Evolutionary conservation across 192 early-diverging fungal genomes (phyloP).

Genomic region (Coemansia sp.): DNA sequence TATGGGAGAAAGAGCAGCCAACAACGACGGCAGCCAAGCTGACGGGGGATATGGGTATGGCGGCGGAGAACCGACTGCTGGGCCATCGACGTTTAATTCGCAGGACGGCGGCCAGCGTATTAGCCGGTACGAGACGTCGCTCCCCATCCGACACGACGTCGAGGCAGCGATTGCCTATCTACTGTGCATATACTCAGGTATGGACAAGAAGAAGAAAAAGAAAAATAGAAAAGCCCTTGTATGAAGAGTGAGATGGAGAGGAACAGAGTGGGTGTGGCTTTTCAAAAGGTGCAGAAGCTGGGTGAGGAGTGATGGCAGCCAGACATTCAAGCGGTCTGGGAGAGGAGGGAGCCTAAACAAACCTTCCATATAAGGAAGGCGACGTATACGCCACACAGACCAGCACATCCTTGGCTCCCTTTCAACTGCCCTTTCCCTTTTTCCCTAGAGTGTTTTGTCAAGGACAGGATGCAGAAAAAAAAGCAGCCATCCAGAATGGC

Average conservation of each 20-base stretch:
- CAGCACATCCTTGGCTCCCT: not conserved
- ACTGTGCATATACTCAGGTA: slow-evolving; percentile 59
- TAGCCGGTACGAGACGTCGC: slow-evolving; percentile 79
- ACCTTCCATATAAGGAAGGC: not conserved
- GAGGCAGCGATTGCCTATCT: slow-evolving; percentile 72
- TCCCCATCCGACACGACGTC: slow-evolving; percentile 70
- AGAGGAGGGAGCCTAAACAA: not conserved
- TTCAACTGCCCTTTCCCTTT: too few species aligned
- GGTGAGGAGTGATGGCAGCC: too few species aligned
- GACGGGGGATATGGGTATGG: slow-evolving; percentile 22
- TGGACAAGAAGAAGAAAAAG: not conserved
- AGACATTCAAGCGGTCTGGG: not conserved
- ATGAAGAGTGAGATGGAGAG: not conserved
- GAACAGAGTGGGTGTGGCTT: not conserved
- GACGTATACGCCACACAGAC: not conserved
- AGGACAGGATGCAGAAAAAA: not conserved
- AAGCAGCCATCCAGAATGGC: not conserved
- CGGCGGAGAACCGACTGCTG: slow-evolving; percentile 36
- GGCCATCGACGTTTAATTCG: slow-evolving; percentile 51
- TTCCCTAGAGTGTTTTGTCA: too few species aligned
- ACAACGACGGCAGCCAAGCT: not conserved
- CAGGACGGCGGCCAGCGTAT: slow-evolving; percentile 61
- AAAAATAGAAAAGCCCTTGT: too few species aligned
- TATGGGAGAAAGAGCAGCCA: slow-evolving; percentile 9
- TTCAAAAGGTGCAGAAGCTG: too few species aligned